These are phyloP conservation scores for Prinsepia uniflora DNA, from an alignment of 306 rosid genomes.

Conservation along the genomic window DNA sequence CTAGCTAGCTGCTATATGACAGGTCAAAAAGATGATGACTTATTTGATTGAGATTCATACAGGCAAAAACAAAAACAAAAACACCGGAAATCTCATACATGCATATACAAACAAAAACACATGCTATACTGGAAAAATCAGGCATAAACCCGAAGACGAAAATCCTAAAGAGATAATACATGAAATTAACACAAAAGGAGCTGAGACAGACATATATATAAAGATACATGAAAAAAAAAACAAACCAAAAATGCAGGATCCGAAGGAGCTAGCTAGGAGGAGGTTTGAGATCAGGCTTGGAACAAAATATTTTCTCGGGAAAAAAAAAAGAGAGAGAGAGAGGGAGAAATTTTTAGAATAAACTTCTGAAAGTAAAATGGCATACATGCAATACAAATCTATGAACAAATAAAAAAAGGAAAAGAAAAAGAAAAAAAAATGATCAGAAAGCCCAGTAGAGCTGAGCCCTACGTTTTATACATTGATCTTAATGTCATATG, in stretches of 20 bases:
- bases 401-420: background rate
- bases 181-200: background rate
- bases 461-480: too few relatives aligned
- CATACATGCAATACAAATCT: conserved; percentile 22
- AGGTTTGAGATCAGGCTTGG: background rate
- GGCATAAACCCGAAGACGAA: background rate
- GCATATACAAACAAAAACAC: background rate
- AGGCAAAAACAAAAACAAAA: too few relatives aligned
- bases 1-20: too few relatives aligned
- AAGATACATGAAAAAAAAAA: background rate
- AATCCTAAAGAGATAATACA: background rate
- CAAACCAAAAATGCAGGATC: background rate
- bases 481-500: too few relatives aligned
- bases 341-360: background rate
- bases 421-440: too few relatives aligned
- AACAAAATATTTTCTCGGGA: background rate
- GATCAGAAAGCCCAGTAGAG: too few relatives aligned
- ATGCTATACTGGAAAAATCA: background rate
- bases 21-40: too few relatives aligned
- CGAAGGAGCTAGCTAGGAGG: too few relatives aligned
- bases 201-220: background rate
- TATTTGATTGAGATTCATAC: too few relatives aligned
- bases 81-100: too few relatives aligned
- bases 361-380: background rate
- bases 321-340: background rate